Percentiles rank a stretch among this genome's conserved stretches.
Evolutionary conservation across 139 green algal species (phyloP).

Genomic region (Auxenochlorella protothecoides): DNA sequence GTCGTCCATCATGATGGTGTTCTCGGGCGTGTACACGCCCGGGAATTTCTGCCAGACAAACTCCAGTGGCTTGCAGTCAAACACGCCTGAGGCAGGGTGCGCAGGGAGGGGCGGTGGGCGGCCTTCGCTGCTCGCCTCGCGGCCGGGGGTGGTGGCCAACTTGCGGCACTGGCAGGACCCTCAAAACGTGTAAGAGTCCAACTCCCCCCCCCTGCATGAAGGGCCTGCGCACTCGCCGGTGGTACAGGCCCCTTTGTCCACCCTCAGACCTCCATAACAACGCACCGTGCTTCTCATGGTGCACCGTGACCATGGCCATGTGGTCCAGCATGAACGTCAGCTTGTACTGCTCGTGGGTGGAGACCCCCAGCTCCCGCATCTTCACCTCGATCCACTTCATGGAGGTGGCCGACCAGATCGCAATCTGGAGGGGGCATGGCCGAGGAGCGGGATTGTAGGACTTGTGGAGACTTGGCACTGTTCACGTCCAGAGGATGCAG

Average conservation of each 20-base stretch:
- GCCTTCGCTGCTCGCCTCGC: not conserved
- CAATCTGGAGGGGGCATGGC: not conserved
- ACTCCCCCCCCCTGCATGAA: too few relatives aligned
- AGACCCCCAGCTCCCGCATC: slow-evolving; percentile 78
- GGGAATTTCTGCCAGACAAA: slow-evolving; percentile 74
- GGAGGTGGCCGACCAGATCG: slow-evolving; percentile 31
- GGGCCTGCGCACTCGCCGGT: too few relatives aligned
- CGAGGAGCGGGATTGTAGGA: not conserved
- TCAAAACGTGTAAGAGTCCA: too few relatives aligned
- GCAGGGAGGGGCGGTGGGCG: not conserved
- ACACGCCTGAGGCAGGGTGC: slow-evolving; percentile 39
- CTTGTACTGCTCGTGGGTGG: slow-evolving; percentile 67
- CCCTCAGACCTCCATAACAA: too few relatives aligned
- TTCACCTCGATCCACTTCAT: slow-evolving; percentile 85
- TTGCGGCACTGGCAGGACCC: too few relatives aligned
- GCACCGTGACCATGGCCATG: slow-evolving; percentile 78
- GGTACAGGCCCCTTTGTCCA: too few relatives aligned
- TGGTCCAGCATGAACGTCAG: slow-evolving; percentile 69
- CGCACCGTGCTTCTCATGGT: slow-evolving; percentile 41
- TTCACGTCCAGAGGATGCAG: too few relatives aligned
- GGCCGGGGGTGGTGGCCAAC: too few relatives aligned
- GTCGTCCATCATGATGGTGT: slow-evolving; percentile 97
- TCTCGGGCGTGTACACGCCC: slow-evolving; percentile 43
- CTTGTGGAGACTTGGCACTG: not conserved
- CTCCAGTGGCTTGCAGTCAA: slow-evolving; percentile 93